A percentile compares a stretch with the other conserved stretches of the same genome.
Evolutionary conservation across 495 filamentous ascomycete species (phyloP).

Genomic region (Cetradonia linearis): DNA sequence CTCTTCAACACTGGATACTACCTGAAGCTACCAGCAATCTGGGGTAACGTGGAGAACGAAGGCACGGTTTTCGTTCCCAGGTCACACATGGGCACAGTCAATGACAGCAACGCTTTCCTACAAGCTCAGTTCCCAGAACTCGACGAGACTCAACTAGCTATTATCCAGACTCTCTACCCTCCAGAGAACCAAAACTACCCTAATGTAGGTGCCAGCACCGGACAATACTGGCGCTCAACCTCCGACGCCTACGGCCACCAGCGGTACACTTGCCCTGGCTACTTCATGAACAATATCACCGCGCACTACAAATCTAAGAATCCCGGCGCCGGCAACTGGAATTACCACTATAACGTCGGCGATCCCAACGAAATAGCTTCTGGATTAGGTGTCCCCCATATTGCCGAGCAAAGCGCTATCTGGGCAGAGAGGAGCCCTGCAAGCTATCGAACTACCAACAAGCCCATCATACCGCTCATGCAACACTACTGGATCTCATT

Average conservation of each 20-base stretch:
- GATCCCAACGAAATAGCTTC: slow-evolving; percentile 37
- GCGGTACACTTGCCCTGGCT: slow-evolving; percentile 61
- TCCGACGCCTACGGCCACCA: slow-evolving; percentile 59
- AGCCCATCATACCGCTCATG: slow-evolving; percentile 43
- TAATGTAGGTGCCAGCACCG: slow-evolving; percentile 18
- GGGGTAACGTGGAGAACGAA: slow-evolving; percentile 63
- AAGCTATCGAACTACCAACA: slow-evolving; percentile 47
- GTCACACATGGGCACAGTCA: slow-evolving; percentile 34
- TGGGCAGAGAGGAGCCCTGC: slow-evolving; percentile 44
- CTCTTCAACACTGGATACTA: slow-evolving; percentile 50
- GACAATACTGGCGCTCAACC: slow-evolving; percentile 49
- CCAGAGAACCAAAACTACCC: slow-evolving; percentile 35
- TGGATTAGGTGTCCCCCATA: slow-evolving; percentile 54
- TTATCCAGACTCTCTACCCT: slow-evolving; percentile 52
- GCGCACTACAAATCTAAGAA: slow-evolving; percentile 24
- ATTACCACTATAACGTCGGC: slow-evolving; percentile 56
- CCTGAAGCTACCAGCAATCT: slow-evolving; percentile 58
- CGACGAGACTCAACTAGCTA: slow-evolving; percentile 39
- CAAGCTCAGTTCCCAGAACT: slow-evolving; percentile 52
- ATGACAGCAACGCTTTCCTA: slow-evolving; percentile 45
- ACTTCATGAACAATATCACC: slow-evolving; percentile 44
- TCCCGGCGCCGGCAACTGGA: slow-evolving; percentile 35
- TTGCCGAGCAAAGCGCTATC: slow-evolving; percentile 51
- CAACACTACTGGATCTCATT: slow-evolving; percentile 64
- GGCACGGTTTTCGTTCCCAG: slow-evolving; percentile 54